These are phyloP conservation scores for Debaryomyces maramus DNA, from an alignment of 805 yeast species.

Conservation along the genomic window DNA sequence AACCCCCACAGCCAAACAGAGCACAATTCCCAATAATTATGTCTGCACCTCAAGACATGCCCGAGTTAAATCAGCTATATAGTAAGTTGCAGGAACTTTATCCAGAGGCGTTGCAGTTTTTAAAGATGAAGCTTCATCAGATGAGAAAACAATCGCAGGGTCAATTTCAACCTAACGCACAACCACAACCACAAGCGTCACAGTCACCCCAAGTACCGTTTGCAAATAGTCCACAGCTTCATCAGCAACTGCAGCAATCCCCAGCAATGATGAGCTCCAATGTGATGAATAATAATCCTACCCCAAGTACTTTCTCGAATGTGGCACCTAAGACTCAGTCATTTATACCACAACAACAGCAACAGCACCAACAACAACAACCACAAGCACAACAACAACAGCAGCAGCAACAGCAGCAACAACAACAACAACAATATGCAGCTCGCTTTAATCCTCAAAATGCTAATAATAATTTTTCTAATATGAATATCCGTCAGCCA, in stretches of 20 bases:
- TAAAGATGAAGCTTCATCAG: constrained; percentile 41
- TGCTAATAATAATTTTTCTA: constrained; percentile 7
- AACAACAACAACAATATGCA: constrained; percentile 5
- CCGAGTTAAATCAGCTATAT: constrained; percentile 51
- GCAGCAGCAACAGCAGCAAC: constrained; percentile 8
- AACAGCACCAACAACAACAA: constrained; percentile 11
- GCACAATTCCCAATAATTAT: constrained; percentile 49
- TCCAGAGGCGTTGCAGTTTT: constrained; percentile 51
- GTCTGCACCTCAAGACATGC: constrained; percentile 55
- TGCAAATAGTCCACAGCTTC: constrained; percentile 12
- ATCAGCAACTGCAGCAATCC: constrained; percentile 2
- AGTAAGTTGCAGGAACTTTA: constrained; percentile 48
- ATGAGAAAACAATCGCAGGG: constrained; percentile 32
- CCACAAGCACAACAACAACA: constrained; percentile 12
- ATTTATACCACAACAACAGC: constrained; percentile 7
- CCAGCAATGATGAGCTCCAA: constrained; percentile 1
- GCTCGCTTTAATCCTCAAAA: constrained; percentile 4
- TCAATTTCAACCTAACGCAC: constrained; percentile 11
- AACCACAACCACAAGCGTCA: constrained; percentile 6
- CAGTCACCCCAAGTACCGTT: constrained; percentile 9
- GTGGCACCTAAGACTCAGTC: constrained; percentile 7
- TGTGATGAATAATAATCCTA: constrained; percentile 6
- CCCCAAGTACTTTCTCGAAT: constrained; percentile 6
- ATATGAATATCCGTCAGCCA: constrained; percentile 8
- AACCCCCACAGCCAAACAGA: constrained; percentile 24